Evolutionary conservation across 192 early-diverging fungal genomes (phyloP).

Genomic region (Rhizophagus clarus): DNA sequence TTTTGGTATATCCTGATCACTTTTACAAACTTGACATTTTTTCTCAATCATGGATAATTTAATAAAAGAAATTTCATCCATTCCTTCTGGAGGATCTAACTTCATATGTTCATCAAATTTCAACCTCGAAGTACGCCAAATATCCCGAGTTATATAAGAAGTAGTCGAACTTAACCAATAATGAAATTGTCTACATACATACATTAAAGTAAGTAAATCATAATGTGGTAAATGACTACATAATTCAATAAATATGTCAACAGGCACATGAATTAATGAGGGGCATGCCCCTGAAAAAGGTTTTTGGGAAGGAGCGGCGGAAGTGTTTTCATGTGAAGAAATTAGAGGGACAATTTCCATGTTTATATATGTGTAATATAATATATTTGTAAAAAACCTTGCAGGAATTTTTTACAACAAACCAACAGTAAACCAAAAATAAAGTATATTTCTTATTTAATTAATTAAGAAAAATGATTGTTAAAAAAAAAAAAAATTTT

Average conservation of each 20-base stretch:
- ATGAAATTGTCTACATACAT: constrained; percentile 12
- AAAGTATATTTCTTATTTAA: no score
- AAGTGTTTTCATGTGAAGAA: neutral
- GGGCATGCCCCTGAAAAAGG: neutral
- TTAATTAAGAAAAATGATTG: no score
- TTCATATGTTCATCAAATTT: neutral
- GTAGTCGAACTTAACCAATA: neutral
- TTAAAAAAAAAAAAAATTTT: no score
- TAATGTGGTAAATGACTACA: neutral
- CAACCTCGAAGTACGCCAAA: constrained; percentile 2
- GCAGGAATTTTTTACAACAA: no score
- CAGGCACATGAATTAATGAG: neutral
- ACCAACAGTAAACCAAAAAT: no score
- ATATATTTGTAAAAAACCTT: no score
- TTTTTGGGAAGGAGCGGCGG: no score
- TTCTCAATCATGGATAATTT: neutral
- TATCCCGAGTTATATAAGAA: neutral
- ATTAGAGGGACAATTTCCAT: no score
- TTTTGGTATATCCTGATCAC: neutral
- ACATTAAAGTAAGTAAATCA: neutral
- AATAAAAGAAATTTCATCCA: constrained; percentile 15
- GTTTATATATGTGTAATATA: no score
- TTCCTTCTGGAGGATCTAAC: constrained; percentile 3
- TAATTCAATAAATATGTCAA: constrained; percentile 11
- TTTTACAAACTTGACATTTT: constrained; percentile 21